phyloP scores from a whole-genome alignment of 192 early-diverging fungal species.

The Dimargaris xerosporica region DNA sequence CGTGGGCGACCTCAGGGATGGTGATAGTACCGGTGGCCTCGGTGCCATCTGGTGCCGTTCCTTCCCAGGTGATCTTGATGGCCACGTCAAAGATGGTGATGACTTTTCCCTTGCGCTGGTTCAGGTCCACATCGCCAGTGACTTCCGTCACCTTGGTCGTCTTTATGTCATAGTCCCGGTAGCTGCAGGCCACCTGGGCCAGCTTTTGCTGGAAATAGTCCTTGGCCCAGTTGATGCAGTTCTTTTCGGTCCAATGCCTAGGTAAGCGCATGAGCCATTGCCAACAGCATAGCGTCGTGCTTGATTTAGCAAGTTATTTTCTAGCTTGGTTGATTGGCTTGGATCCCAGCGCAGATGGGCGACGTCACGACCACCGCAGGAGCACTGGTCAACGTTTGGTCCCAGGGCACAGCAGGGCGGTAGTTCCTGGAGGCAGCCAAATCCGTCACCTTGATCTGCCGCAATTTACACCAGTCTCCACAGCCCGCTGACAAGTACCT shows the following conservation, averaged over 20 bases:
- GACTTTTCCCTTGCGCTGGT: slow-evolving; percentile 90
- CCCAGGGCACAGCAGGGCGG: no score
- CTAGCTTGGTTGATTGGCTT: no score
- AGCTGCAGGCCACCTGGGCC: slow-evolving; percentile 30
- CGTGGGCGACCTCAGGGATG: slow-evolving; percentile 84
- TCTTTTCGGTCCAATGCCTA: slow-evolving; percentile 76
- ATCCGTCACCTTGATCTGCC: no score
- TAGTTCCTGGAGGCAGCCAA: no score
- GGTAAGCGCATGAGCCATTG: background rate
- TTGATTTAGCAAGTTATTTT: no score
- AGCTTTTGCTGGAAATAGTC: slow-evolving; percentile 60
- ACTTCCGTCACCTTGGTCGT: slow-evolving; percentile 47
- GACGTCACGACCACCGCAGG: no score
- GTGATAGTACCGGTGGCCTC: slow-evolving; percentile 56
- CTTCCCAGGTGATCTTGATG: slow-evolving; percentile 59
- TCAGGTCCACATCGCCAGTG: slow-evolving; percentile 80
- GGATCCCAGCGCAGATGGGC: no score
- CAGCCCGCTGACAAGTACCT: background rate
- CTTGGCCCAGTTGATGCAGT: slow-evolving; percentile 84
- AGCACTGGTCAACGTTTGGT: no score
- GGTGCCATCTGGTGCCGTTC: slow-evolving; percentile 39
- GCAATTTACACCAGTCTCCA: no score
- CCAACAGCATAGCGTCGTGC: no score
- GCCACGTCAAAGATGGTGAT: slow-evolving; percentile 86
- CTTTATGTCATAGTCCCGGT: slow-evolving; percentile 37